Conservation (phyloP, 331 rosid species). For the Stylosanthes scabra region DNA sequence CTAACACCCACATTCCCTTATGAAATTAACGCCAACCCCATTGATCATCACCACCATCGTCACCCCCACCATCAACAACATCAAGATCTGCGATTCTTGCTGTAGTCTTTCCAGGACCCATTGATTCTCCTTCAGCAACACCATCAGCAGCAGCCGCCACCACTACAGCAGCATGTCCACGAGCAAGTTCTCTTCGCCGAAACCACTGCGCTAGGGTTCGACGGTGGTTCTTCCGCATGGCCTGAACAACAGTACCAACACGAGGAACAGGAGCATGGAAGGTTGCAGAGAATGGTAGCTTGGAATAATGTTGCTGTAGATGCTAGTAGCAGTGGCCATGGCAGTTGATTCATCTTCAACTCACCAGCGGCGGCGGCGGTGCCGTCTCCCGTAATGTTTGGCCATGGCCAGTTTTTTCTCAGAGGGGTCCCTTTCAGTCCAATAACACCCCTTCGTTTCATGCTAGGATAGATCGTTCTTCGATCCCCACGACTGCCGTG, state of each 20-base stretch:
- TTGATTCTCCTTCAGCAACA: slow-evolving; percentile 49
- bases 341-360: slow-evolving; percentile 59
- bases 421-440: slow-evolving; percentile 99
- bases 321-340: slow-evolving; percentile 52
- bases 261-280: slow-evolving; percentile 56
- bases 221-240: slow-evolving; percentile 62
- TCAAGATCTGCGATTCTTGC: slow-evolving; percentile 90
- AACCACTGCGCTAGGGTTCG: slow-evolving; percentile 54
- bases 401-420: slow-evolving; percentile 75
- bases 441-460: slow-evolving; percentile 89
- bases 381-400: slow-evolving; percentile 42
- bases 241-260: slow-evolving; percentile 61
- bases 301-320: slow-evolving; percentile 54
- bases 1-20: no score
- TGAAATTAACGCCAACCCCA: not conserved
- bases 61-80: not conserved
- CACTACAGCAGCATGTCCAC: slow-evolving; percentile 36
- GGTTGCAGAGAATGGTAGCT: slow-evolving; percentile 57
- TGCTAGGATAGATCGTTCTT: slow-evolving; percentile 77
- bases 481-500: slow-evolving; percentile 6
- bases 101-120: slow-evolving; percentile 87
- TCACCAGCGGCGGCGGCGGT: slow-evolving; percentile 45
- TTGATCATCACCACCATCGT: not conserved
- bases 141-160: slow-evolving; percentile 7
- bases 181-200: slow-evolving; percentile 63